Percentiles rank a stretch among this genome's conserved stretches.
phyloP scores from a whole-genome alignment of 768 basidiomycete genomes.

The Dendrothele bispora region DNA sequence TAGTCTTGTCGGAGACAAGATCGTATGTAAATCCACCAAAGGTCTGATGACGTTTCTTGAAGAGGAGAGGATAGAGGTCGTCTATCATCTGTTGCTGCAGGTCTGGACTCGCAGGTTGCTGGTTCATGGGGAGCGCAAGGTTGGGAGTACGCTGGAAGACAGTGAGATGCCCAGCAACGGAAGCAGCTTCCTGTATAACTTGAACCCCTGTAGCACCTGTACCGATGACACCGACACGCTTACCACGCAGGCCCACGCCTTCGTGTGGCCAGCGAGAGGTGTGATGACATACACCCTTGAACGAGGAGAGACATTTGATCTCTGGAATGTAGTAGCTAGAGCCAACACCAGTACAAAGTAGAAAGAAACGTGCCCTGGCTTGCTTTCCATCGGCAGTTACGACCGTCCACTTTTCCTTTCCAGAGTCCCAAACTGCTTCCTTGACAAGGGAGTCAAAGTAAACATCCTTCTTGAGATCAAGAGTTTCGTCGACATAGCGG shows the following conservation, averaged over 20 bases:
- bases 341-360: slow-evolving; percentile 7
- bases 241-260: slow-evolving; percentile 1
- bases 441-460: slow-evolving; percentile 11
- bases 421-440: slow-evolving; percentile 10
- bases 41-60: slow-evolving; percentile 3
- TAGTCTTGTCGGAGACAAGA: not conserved
- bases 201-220: slow-evolving; percentile 8
- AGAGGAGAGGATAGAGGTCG: slow-evolving; percentile 5
- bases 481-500: slow-evolving; percentile 13
- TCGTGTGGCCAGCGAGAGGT: slow-evolving; percentile 7
- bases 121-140: slow-evolving; percentile 8
- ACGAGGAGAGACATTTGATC: not conserved
- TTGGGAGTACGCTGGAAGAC: slow-evolving; percentile 9
- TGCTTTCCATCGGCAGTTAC: not conserved
- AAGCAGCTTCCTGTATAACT: slow-evolving; percentile 6
- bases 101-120: not conserved
- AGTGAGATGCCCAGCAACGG: slow-evolving; percentile 3
- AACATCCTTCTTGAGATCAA: slow-evolving; percentile 12
- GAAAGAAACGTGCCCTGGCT: not conserved
- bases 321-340: slow-evolving; percentile 1
- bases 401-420: slow-evolving; percentile 10
- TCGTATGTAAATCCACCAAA: slow-evolving; percentile 2
- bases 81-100: slow-evolving; percentile 2
- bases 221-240: slow-evolving; percentile 8
- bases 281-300: slow-evolving; percentile 6